A percentile compares a stretch with the other conserved stretches of the same genome.
Evolutionary conservation across 2,329 filamentous ascomycete species (phyloP).

Genomic region (Cordyceps tenuipes): DNA sequence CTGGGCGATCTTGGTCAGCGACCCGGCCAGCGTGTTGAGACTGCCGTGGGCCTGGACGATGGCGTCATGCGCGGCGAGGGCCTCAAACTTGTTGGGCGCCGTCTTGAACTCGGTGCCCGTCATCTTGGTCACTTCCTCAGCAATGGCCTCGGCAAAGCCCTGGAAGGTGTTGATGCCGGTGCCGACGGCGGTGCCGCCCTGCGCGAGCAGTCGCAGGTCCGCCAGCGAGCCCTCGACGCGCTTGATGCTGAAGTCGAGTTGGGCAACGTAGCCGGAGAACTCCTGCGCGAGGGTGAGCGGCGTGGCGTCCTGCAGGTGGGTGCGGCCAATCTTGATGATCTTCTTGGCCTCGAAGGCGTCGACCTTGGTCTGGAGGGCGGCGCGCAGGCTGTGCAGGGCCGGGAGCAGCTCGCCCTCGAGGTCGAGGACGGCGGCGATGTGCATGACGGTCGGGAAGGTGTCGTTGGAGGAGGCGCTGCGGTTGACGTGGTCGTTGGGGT

Average conservation of each 20-base stretch:
- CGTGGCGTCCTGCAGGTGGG: conserved; percentile 94
- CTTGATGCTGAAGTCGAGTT: conserved; percentile 84
- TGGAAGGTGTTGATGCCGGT: conserved; percentile 96
- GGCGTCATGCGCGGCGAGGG: conserved; percentile 90
- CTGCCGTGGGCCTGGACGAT: conserved; percentile 89
- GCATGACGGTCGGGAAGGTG: conserved; percentile 99
- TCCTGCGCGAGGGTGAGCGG: conserved; percentile 93
- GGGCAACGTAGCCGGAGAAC: conserved; percentile 94
- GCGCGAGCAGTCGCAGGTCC: conserved; percentile 77
- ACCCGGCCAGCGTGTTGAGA: conserved; percentile 85
- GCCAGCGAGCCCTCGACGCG: conserved; percentile 77
- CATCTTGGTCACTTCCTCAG: conserved; percentile 82
- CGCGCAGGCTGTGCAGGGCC: conserved; percentile 69
- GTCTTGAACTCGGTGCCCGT: conserved; percentile 91
- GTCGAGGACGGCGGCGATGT: conserved; percentile 94
- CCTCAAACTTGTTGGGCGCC: conserved; percentile 98
- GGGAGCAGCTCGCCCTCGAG: conserved; percentile 81
- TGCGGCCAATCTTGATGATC: conserved; percentile 98
- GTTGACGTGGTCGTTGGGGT: conserved; percentile 99
- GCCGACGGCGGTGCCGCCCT: conserved; percentile 93
- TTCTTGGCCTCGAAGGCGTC: conserved; percentile 75
- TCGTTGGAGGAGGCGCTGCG: conserved; percentile 98
- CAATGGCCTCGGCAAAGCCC: conserved; percentile 91
- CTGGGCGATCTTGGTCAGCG: conserved; percentile 96
- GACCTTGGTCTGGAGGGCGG: conserved; percentile 80